These are phyloP conservation scores for Rhododendron simsii DNA, from an alignment of 148 eudicot species.

Conservation along the genomic window DNA sequence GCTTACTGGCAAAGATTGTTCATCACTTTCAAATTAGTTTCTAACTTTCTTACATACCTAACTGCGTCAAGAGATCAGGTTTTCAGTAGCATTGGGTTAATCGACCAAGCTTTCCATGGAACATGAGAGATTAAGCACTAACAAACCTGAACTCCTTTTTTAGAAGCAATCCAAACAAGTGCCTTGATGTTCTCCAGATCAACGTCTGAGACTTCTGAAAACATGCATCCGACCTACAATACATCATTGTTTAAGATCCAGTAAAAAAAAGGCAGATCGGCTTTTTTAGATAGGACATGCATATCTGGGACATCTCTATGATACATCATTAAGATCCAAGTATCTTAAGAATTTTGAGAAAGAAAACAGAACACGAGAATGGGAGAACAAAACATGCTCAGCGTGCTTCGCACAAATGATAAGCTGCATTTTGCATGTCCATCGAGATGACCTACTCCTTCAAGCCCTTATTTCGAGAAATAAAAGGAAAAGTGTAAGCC, in stretches of 20 bases:
- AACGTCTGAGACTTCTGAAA: slow-evolving; percentile 32
- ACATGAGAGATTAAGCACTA: background rate
- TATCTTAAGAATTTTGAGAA: background rate
- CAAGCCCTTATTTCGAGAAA: background rate
- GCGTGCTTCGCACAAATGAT: background rate
- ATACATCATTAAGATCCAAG: background rate
- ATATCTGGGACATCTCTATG: background rate
- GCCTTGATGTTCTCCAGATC: slow-evolving; percentile 49
- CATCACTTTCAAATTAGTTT: background rate
- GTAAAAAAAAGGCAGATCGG: background rate
- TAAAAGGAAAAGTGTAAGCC: background rate
- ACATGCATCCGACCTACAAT: slow-evolving; percentile 51
- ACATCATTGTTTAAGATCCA: slow-evolving; percentile 3
- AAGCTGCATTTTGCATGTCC: background rate
- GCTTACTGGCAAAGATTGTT: background rate
- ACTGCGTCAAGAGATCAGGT: background rate
- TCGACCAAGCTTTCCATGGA: background rate
- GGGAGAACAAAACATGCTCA: background rate
- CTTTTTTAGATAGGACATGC: background rate
- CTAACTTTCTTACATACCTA: background rate
- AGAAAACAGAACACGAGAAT: background rate
- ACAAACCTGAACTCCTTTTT: slow-evolving; percentile 55
- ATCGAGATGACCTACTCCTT: background rate
- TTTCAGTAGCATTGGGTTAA: background rate
- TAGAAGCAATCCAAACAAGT: slow-evolving; percentile 36